Conservation (phyloP, 805 yeast species). For the Millerozyma acaciae region DNA sequence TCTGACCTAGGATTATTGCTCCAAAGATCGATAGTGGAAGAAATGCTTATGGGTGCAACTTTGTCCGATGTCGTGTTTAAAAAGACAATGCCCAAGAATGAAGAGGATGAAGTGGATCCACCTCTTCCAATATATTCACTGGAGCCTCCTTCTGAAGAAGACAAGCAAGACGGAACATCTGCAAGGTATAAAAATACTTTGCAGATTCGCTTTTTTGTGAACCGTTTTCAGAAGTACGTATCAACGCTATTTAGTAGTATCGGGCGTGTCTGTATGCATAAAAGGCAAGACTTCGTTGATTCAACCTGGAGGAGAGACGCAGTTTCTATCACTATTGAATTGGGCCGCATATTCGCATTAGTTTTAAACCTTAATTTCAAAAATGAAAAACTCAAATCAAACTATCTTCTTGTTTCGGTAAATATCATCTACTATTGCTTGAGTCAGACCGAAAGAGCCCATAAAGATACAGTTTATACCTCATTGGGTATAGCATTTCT, state of each 20-base stretch:
- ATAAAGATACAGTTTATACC: slow-evolving; percentile 28
- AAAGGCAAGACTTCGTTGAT: slow-evolving; percentile 41
- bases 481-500: slow-evolving; percentile 46
- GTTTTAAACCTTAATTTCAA: slow-evolving; percentile 20
- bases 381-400: slow-evolving; percentile 14
- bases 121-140: slow-evolving; percentile 42
- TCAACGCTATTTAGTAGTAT: slow-evolving; percentile 41
- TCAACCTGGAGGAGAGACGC: slow-evolving; percentile 36
- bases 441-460: slow-evolving; percentile 18
- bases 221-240: slow-evolving; percentile 45
- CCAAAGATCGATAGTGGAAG: slow-evolving; percentile 54
- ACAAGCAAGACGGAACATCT: slow-evolving; percentile 42
- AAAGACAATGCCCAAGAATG: slow-evolving; percentile 36
- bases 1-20: slow-evolving; percentile 43
- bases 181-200: slow-evolving; percentile 62
- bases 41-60: slow-evolving; percentile 44
- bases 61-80: slow-evolving; percentile 47
- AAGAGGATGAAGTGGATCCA: slow-evolving; percentile 26
- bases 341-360: slow-evolving; percentile 22
- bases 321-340: slow-evolving; percentile 36
- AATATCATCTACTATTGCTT: slow-evolving; percentile 39
- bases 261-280: slow-evolving; percentile 43
- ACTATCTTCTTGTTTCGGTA: slow-evolving; percentile 32
- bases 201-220: slow-evolving; percentile 49
- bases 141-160: slow-evolving; percentile 32